These are phyloP conservation scores for Glutinoglossum americanum DNA, from an alignment of 495 filamentous ascomycete genomes.

Conservation along the genomic window DNA sequence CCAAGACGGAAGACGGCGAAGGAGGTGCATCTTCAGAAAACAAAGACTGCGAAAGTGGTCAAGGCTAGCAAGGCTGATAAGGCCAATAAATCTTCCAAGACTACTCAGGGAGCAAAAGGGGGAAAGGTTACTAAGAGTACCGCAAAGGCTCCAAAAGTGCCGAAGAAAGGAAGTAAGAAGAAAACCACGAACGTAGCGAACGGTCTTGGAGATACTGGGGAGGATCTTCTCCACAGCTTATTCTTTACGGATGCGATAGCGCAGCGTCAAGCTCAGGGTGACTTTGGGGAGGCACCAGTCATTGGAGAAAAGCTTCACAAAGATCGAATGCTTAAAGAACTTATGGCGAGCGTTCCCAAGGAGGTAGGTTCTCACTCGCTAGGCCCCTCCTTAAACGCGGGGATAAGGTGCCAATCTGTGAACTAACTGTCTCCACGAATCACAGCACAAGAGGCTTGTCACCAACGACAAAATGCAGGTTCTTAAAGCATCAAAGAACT, in stretches of 20 bases:
- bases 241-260: constrained; percentile 1
- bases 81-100: neutral
- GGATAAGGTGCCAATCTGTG: neutral
- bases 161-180: neutral
- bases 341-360: constrained; percentile 2
- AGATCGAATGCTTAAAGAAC: constrained; percentile 1
- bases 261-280: neutral
- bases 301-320: neutral
- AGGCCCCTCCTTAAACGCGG: neutral
- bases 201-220: neutral
- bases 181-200: neutral
- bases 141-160: neutral
- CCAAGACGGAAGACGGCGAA: neutral
- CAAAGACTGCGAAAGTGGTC: neutral
- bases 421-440: neutral
- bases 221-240: neutral
- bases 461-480: constrained; percentile 3
- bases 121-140: neutral
- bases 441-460: neutral
- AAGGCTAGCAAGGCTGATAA: neutral
- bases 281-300: neutral
- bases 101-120: neutral
- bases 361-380: neutral
- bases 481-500: constrained; percentile 4
- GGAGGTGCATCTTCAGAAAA: neutral